Evolutionary conservation across 2,329 filamentous ascomycete genomes (phyloP).

Genomic region (Podosphaera fusca): DNA sequence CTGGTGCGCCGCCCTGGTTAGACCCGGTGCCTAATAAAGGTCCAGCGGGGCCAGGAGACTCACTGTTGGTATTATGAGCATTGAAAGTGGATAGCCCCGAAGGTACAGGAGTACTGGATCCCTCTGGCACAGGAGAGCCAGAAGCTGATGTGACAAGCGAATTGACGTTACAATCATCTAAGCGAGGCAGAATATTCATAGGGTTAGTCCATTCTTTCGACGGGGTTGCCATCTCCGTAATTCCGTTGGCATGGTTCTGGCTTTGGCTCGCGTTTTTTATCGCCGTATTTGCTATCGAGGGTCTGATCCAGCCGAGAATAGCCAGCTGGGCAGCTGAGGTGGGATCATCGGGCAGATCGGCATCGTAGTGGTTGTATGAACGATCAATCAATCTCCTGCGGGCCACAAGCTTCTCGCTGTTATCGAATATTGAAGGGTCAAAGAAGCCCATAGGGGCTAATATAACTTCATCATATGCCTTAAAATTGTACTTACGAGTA

Average conservation of each 20-base stretch:
- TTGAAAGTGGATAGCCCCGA: constrained; percentile 30
- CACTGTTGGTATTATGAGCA: constrained; percentile 15
- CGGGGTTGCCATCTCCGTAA: constrained; percentile 31
- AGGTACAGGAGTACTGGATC: constrained; percentile 40
- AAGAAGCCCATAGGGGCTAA: constrained; percentile 92
- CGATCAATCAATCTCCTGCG: constrained; percentile 63
- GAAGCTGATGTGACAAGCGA: constrained; percentile 61
- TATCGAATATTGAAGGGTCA: constrained; percentile 69
- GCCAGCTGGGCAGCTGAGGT: constrained; percentile 61
- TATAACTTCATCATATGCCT: constrained; percentile 89
- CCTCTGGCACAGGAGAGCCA: constrained; percentile 69
- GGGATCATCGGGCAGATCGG: constrained; percentile 69
- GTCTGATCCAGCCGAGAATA: constrained; percentile 35
- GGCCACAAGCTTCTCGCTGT: constrained; percentile 53
- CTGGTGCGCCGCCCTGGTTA: constrained; percentile 26
- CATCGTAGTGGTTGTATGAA: constrained; percentile 85
- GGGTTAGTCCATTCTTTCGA: constrained; percentile 40
- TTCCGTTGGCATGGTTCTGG: constrained; percentile 14
- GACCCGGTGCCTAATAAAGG: constrained; percentile 19
- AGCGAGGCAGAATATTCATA: constrained; percentile 46
- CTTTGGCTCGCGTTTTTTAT: constrained; percentile 16
- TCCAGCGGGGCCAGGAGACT: constrained; percentile 13
- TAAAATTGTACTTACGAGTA: constrained; percentile 84
- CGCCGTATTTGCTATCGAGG: constrained; percentile 25
- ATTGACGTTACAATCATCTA: constrained; percentile 42